These are phyloP conservation scores for Aspergillus ochraceoroseus DNA, from an alignment of 2,329 filamentous ascomycete species.

Conservation along the genomic window DNA sequence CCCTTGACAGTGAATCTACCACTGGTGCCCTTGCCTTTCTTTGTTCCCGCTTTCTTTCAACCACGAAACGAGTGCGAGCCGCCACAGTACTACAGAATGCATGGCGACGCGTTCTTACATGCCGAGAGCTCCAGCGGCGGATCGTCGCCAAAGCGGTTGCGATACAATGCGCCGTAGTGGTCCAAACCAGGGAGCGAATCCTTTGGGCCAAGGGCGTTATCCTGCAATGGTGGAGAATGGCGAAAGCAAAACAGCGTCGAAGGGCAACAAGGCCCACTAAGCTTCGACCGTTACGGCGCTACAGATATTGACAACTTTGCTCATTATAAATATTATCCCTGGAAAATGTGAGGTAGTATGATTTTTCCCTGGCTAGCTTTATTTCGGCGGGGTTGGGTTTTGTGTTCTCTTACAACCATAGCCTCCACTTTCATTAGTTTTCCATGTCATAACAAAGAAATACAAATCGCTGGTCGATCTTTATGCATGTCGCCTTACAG, in stretches of 20 bases:
- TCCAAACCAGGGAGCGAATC: conserved; percentile 42
- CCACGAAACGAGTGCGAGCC: conserved; percentile 48
- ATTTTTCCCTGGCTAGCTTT: too few species aligned
- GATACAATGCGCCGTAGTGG: conserved; percentile 45
- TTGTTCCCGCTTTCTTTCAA: conserved; percentile 53
- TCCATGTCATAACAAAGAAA: too few species aligned
- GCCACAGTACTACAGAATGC: conserved; percentile 51
- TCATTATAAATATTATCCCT: too few species aligned
- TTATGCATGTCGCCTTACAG: too few species aligned
- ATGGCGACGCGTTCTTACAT: conserved; percentile 41
- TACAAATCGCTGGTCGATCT: too few species aligned
- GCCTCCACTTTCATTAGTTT: too few species aligned
- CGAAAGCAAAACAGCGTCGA: conserved; percentile 19
- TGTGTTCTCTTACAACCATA: too few species aligned
- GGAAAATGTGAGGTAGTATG: too few species aligned
- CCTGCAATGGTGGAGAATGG: conserved; percentile 32
- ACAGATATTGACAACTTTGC: too few species aligned
- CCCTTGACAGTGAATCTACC: conserved; percentile 53
- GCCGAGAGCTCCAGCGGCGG: conserved; percentile 21
- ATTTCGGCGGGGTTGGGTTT: too few species aligned
- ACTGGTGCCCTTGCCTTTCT: conserved; percentile 56
- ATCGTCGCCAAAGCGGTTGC: conserved; percentile 27
- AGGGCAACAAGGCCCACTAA: conserved; percentile 2
- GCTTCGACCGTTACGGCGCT: background rate
- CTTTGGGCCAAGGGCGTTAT: conserved; percentile 38